Percentiles rank a stretch among this genome's conserved stretches.
Evolutionary conservation across 345 rosid species (phyloP).

Genomic region (Erodium maritimum): DNA sequence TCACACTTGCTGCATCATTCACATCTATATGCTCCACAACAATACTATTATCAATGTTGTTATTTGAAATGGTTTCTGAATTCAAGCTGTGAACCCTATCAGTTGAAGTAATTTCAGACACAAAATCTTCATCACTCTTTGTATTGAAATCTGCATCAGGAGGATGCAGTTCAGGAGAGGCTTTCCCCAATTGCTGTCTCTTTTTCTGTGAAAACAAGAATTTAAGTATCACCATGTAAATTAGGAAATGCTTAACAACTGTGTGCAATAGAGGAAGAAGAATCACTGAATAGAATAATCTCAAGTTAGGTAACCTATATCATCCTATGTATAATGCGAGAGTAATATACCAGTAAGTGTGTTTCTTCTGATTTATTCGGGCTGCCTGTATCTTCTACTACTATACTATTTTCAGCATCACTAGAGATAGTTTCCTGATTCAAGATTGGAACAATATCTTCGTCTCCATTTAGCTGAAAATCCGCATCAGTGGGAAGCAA

Average conservation of each 20-base stretch:
- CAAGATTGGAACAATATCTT: not conserved
- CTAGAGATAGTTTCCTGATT: not conserved
- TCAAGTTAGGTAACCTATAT: not conserved
- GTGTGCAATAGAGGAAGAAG: not conserved
- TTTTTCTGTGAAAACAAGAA: constrained; percentile 25
- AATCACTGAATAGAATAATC: not conserved
- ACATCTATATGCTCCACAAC: not conserved
- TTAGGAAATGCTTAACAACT: not conserved
- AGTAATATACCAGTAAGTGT: not conserved
- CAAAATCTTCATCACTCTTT: constrained; percentile 23
- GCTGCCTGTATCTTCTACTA: not conserved
- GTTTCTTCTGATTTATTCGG: not conserved
- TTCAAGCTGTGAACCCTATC: constrained; percentile 7
- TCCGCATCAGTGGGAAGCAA: not conserved
- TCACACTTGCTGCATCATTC: not conserved
- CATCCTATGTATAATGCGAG: not conserved
- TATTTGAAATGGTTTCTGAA: too few species aligned
- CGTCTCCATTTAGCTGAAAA: not conserved
- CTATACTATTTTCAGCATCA: not conserved
- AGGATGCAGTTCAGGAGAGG: constrained; percentile 28
- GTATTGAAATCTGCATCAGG: constrained; percentile 16
- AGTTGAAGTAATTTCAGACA: constrained; percentile 18
- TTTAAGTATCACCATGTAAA: not conserved
- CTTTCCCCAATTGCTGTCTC: constrained; percentile 47
- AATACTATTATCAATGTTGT: not conserved